Evolutionary conservation across 164 flowering plant genomes (phyloP), one percentile per base, ranked within the genome.

Genomic region (Echeveria elegans): DNA sequence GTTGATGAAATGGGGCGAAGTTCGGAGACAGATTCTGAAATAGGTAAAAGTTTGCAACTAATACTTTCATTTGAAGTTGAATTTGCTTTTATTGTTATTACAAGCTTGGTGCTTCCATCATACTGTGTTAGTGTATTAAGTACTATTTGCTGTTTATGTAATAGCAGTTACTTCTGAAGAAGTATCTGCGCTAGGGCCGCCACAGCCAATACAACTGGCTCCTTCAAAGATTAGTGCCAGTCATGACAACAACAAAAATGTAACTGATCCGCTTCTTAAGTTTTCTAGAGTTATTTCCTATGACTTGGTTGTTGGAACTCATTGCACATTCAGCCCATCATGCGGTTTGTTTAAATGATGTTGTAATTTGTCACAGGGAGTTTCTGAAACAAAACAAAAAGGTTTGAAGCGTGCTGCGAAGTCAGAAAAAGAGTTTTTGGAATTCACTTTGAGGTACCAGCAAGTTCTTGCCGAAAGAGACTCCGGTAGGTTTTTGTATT

Each of bases 381-480:
- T 75, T 29, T 66, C 85, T 69, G 98, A 87, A 74, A 80, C 76
- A 38, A 90, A 89, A 79, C 87, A 86, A 24, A 94, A 87, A 80
- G 85, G 45, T 79, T 73, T 73, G 28, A 94, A 86, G 71, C 91
- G 90, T 30, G 72, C 79, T 53, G 77, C 81, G 26, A 88, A 84
- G 78, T 77, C 90, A 32, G 97, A 90, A 68, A 87, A 83, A 75
- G 98, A 94, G 75, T 82, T 88, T 64, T 73, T 94, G 43, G 96
- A 90, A 78, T 86, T 90, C 75, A 83, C 92, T 65, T 80, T 91
- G 78, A 89, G 82, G 73, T 89, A 88, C 81, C 96, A 90, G 71
- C 90, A 94, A 81, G 89, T 88, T 77, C 70, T 86, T 70, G 82
- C 90, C 36, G 98, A 94, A 79, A 84, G 96, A 84, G 96, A 94